Conservation (phyloP, 331 rosid genomes). For the Malus hybrid region DNA sequence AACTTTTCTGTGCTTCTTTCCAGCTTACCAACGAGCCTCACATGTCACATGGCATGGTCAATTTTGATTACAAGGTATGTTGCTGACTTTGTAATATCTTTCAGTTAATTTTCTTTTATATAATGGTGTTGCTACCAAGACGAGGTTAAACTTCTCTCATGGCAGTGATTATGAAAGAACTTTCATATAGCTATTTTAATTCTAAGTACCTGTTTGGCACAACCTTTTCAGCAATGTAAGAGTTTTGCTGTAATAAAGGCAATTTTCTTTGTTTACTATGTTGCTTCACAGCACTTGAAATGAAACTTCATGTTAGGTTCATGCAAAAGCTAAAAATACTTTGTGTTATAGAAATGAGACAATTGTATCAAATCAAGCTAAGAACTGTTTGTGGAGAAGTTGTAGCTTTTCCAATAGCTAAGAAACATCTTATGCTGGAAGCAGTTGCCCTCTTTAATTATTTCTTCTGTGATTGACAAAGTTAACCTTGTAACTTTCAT, state of each 20-base stretch:
- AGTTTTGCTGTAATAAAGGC: background rate
- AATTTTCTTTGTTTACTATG: background rate
- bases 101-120: background rate
- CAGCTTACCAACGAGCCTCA: constrained; percentile 95
- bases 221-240: background rate
- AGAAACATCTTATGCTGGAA: background rate
- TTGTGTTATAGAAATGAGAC: background rate
- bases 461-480: background rate
- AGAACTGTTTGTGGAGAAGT: background rate
- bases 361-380: background rate
- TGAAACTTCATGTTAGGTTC: background rate
- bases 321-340: background rate
- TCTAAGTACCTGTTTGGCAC: background rate
- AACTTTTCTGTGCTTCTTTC: constrained; percentile 4
- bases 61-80: constrained; percentile 85
- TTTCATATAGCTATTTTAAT: background rate
- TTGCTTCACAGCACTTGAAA: background rate
- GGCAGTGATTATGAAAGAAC: background rate
- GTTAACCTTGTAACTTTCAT: background rate
- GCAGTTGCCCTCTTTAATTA: background rate
- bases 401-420: background rate
- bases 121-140: background rate
- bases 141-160: background rate
- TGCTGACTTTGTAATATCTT: background rate
- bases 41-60: constrained; percentile 89